Percentiles rank a stretch among this genome's conserved stretches.
phyloP scores from a whole-genome alignment of 257 asterid species.

The Thymus mandschuricus region DNA sequence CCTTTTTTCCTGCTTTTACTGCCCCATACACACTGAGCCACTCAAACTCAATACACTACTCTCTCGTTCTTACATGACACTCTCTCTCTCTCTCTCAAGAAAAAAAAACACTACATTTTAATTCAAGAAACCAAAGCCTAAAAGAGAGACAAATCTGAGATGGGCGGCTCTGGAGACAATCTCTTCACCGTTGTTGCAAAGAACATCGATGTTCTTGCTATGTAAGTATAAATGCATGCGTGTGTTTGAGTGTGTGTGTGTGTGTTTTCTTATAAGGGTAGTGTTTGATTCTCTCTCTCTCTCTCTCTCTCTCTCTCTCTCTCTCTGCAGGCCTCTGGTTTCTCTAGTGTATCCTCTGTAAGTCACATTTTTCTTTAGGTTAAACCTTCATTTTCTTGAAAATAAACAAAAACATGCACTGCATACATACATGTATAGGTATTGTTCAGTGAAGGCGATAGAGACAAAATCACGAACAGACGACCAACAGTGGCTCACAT shows the following conservation, averaged over 20 bases:
- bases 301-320: too few species aligned
- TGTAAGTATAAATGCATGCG: conserved; percentile 42
- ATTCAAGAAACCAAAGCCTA: background rate
- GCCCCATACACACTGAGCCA: conserved; percentile 19
- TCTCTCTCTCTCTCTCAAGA: too few species aligned
- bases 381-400: background rate
- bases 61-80: background rate
- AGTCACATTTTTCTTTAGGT: conserved; percentile 32
- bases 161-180: conserved; percentile 89
- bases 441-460: conserved; percentile 81
- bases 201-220: conserved; percentile 86
- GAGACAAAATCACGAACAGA: conserved; percentile 75
- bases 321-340: conserved; percentile 66
- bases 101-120: background rate
- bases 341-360: conserved; percentile 92
- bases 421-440: conserved; percentile 33
- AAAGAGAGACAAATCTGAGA: conserved; percentile 6
- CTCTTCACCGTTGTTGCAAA: conserved; percentile 73
- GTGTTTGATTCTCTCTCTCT: background rate
- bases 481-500: conserved; percentile 95
- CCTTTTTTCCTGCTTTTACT: conserved; percentile 29
- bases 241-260: background rate
- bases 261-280: too few species aligned
- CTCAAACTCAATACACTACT: background rate
- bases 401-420: too few species aligned